Conservation (phyloP, 2,329 filamentous ascomycete genomes). For the Ambrosiella cleistominuta region DNA sequence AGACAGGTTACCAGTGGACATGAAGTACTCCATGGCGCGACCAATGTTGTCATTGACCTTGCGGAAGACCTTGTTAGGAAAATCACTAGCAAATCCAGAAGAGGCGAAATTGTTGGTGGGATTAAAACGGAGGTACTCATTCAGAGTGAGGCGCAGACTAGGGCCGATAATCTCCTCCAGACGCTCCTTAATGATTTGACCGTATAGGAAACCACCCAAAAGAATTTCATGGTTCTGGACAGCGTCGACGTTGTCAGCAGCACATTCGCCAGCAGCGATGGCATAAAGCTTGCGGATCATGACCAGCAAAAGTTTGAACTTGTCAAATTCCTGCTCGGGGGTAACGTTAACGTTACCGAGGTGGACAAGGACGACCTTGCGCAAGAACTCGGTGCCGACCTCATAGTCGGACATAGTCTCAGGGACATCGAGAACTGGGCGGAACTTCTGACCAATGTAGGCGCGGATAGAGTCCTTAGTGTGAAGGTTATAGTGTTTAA, state of each 20-base stretch:
- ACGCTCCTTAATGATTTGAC: slow-evolving; percentile 87
- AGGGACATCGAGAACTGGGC: slow-evolving; percentile 67
- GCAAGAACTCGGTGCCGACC: slow-evolving; percentile 76
- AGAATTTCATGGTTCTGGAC: slow-evolving; percentile 92
- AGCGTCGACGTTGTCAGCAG: slow-evolving; percentile 89
- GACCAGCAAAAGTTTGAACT: slow-evolving; percentile 84
- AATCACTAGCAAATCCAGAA: slow-evolving; percentile 61
- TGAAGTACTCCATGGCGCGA: slow-evolving; percentile 76
- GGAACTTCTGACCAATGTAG: slow-evolving; percentile 81
- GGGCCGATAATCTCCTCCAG: slow-evolving; percentile 69
- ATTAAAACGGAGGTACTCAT: slow-evolving; percentile 38
- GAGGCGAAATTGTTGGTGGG: slow-evolving; percentile 58
- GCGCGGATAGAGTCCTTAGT: slow-evolving; percentile 65
- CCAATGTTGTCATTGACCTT: slow-evolving; percentile 81
- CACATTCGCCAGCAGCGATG: slow-evolving; percentile 78
- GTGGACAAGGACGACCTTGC: slow-evolving; percentile 80
- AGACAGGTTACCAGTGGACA: slow-evolving; percentile 86
- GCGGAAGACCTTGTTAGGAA: slow-evolving; percentile 58
- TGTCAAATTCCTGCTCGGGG: slow-evolving; percentile 70
- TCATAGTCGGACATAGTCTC: slow-evolving; percentile 76
- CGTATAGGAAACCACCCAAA: slow-evolving; percentile 82
- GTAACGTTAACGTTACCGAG: slow-evolving; percentile 74
- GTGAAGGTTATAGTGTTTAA: slow-evolving; percentile 78
- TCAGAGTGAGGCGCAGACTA: slow-evolving; percentile 32
- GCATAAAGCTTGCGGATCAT: slow-evolving; percentile 95